These are phyloP conservation scores for Podila clonocystis DNA, from an alignment of 192 early-diverging fungal genomes.

Conservation along the genomic window DNA sequence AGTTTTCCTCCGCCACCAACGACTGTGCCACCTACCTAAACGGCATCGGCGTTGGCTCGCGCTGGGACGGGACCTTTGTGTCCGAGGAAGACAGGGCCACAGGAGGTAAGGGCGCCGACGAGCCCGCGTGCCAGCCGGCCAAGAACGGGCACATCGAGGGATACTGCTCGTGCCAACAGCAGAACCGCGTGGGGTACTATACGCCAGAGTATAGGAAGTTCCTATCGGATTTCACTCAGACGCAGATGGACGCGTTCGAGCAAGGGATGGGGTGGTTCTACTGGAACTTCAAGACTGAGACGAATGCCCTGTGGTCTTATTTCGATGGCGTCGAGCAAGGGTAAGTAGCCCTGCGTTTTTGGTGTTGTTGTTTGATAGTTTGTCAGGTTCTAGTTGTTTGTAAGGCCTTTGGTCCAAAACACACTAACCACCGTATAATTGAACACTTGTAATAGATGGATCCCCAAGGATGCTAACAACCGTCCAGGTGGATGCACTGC, in stretches of 20 bases:
- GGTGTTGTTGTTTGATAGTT: neutral
- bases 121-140: constrained; percentile 23
- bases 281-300: constrained; percentile 80
- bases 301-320: constrained; percentile 61
- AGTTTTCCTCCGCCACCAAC: constrained; percentile 77
- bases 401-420: neutral
- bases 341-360: constrained; percentile 16
- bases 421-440: neutral
- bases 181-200: constrained; percentile 48
- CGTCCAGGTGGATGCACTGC: constrained; percentile 37
- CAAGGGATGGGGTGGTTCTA: constrained; percentile 75
- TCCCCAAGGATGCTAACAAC: constrained; percentile 64
- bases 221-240: constrained; percentile 62
- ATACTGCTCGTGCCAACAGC: constrained; percentile 65
- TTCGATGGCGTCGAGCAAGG: constrained; percentile 61
- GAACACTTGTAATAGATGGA: constrained; percentile 61
- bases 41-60: constrained; percentile 66
- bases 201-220: constrained; percentile 49
- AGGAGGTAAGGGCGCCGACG: neutral
- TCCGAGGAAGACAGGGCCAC: constrained; percentile 14
- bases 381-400: neutral
- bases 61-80: constrained; percentile 70
- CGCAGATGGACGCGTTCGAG: constrained; percentile 78
- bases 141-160: constrained; percentile 24
- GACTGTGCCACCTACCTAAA: constrained; percentile 85